A percentile compares a stretch with the other conserved stretches of the same genome.
Conservation (phyloP, 768 basidiomycete genomes). For the Mycena leptocephala region DNA sequence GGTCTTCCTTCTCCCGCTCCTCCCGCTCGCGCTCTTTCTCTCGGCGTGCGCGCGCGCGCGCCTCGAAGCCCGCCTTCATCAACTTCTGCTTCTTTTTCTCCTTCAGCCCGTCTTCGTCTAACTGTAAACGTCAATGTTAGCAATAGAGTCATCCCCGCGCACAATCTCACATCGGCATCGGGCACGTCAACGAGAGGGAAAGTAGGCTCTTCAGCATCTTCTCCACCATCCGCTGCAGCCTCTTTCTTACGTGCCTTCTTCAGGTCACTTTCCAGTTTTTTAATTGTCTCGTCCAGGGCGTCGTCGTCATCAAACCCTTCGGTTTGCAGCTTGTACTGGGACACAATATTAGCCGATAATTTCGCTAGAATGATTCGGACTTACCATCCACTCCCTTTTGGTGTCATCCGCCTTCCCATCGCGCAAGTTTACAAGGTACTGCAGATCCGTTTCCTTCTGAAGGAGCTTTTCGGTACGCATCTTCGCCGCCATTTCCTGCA, state of each 20-base stretch:
- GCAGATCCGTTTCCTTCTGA: slow-evolving; percentile 85
- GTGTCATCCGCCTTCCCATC: slow-evolving; percentile 73
- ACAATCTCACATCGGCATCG: slow-evolving; percentile 83
- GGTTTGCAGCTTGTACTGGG: slow-evolving; percentile 70
- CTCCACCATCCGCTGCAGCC: slow-evolving; percentile 75
- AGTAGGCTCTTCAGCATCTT: slow-evolving; percentile 79
- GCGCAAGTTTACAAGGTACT: slow-evolving; percentile 74
- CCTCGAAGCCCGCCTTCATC: slow-evolving; percentile 94
- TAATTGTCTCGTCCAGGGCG: slow-evolving; percentile 86
- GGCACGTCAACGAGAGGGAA: slow-evolving; percentile 95
- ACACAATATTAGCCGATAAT: neutral
- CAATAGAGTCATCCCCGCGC: neutral
- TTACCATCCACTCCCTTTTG: slow-evolving; percentile 85
- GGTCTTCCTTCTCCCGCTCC: slow-evolving; percentile 79
- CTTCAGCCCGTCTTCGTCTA: slow-evolving; percentile 92
- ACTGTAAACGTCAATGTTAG: slow-evolving; percentile 54
- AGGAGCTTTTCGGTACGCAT: slow-evolving; percentile 87
- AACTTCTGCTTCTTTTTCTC: slow-evolving; percentile 96
- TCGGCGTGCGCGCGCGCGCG: slow-evolving; percentile 84
- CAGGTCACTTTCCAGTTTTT: slow-evolving; percentile 87
- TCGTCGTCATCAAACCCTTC: slow-evolving; percentile 88
- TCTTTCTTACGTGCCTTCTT: slow-evolving; percentile 90
- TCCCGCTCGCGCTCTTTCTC: slow-evolving; percentile 92
- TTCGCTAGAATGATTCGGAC: slow-evolving; percentile 37
- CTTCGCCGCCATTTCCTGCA: slow-evolving; percentile 94